Evolutionary conservation across 192 early-diverging fungal species (phyloP).

Genomic region (Backusella circina): DNA sequence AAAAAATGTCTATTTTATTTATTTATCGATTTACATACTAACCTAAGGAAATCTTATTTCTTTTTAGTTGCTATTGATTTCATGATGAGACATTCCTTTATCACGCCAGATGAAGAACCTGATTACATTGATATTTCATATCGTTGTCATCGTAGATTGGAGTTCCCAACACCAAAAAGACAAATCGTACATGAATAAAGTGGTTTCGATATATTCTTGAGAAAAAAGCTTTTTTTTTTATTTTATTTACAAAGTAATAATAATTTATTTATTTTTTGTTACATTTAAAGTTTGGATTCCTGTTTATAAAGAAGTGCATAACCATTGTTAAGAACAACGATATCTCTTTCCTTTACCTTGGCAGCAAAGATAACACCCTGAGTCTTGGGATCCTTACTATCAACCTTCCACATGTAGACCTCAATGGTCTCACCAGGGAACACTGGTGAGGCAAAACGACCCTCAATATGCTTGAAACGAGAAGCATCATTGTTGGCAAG

Average conservation of each 20-base stretch:
- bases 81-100: slow-evolving; percentile 68
- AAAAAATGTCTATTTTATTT: too few relatives aligned
- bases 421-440: slow-evolving; percentile 69
- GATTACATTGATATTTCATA: slow-evolving; percentile 72
- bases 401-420: slow-evolving; percentile 69
- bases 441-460: slow-evolving; percentile 64
- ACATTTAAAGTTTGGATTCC: slow-evolving; percentile 16
- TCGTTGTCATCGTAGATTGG: slow-evolving; percentile 61
- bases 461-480: slow-evolving; percentile 60
- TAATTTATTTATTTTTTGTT: background rate
- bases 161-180: slow-evolving; percentile 55
- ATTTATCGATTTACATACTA: too few relatives aligned
- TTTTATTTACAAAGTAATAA: background rate
- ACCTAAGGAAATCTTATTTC: background rate
- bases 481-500: slow-evolving; percentile 50
- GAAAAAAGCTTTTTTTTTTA: background rate
- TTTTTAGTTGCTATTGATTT: slow-evolving; percentile 72
- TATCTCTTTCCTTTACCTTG: slow-evolving; percentile 53
- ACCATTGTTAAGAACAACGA: slow-evolving; percentile 63
- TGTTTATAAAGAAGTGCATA: slow-evolving; percentile 39
- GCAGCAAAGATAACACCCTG: slow-evolving; percentile 56
- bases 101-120: slow-evolving; percentile 79
- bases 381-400: slow-evolving; percentile 38
- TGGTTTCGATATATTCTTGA: too few relatives aligned
- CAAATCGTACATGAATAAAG: too few relatives aligned